phyloP scores from a whole-genome alignment of 2,329 filamentous ascomycete genomes.

The Cryphonectria japonica region DNA sequence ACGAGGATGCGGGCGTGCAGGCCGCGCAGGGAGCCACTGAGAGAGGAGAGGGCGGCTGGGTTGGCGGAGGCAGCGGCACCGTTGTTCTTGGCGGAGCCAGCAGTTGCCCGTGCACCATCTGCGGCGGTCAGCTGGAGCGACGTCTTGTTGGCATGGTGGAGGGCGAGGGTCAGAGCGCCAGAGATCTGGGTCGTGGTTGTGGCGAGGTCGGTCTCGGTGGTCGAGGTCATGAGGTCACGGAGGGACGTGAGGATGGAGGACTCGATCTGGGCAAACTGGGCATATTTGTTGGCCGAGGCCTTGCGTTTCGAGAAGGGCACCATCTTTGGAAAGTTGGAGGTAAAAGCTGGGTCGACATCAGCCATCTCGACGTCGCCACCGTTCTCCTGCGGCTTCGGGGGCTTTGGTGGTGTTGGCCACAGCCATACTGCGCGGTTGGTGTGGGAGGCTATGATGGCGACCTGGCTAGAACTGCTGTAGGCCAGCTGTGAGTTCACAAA shows the following conservation, averaged over 20 bases:
- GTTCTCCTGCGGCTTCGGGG: conserved; percentile 25
- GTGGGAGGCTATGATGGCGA: conserved; percentile 89
- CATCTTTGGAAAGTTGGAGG: conserved; percentile 34
- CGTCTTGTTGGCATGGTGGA: conserved; percentile 88
- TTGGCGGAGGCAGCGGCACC: conserved; percentile 38
- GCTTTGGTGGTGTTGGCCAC: conserved; percentile 64
- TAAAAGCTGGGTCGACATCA: conserved; percentile 38
- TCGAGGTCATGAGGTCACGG: conserved; percentile 70
- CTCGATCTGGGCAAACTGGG: conserved; percentile 87
- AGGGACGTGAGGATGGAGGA: conserved; percentile 76
- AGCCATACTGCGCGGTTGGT: conserved; percentile 86
- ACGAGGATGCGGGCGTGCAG: conserved; percentile 85
- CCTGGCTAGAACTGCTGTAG: conserved; percentile 90
- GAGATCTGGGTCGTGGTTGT: conserved; percentile 85
- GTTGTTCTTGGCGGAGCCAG: conserved; percentile 31
- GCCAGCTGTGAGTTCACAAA: conserved; percentile 97
- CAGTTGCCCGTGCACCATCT: conserved; percentile 46
- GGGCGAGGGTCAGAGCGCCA: conserved; percentile 85
- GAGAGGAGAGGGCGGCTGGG: conserved; percentile 37
- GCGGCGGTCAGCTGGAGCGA: conserved; percentile 66
- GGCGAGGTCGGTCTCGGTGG: conserved; percentile 66
- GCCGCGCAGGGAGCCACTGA: conserved; percentile 45
- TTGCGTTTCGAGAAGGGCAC: conserved; percentile 6
- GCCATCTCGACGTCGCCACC: conserved; percentile 60
- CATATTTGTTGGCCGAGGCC: conserved; percentile 81